These are phyloP conservation scores for Groenewaldozyma tartarivorans DNA, from an alignment of 805 yeast species.

Conservation along the genomic window DNA sequence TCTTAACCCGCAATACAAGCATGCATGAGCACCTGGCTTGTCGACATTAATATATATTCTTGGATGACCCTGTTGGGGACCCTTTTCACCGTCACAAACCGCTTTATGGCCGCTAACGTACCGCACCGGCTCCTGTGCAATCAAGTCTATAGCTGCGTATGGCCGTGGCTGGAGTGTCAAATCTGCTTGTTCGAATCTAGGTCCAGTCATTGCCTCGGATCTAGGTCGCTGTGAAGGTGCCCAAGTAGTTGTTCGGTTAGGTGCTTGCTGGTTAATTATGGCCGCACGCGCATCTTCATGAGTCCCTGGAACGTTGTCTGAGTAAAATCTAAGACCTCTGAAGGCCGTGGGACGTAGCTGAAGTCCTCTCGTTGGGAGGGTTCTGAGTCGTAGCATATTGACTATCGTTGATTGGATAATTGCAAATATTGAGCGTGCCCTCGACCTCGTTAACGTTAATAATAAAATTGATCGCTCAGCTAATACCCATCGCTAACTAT, in stretches of 20 bases:
- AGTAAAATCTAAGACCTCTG: too few species aligned
- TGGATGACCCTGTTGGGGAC: slow-evolving; percentile 71
- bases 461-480: too few species aligned
- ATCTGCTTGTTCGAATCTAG: slow-evolving; percentile 66
- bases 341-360: too few species aligned
- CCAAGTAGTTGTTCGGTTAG: slow-evolving; percentile 67
- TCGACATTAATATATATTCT: slow-evolving; percentile 74
- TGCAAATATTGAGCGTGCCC: too few species aligned
- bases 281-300: neutral
- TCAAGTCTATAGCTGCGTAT: slow-evolving; percentile 75
- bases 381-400: neutral
- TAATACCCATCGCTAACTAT: too few species aligned
- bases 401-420: neutral
- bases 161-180: slow-evolving; percentile 65
- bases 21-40: slow-evolving; percentile 58
- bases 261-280: slow-evolving; percentile 44
- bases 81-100: slow-evolving; percentile 65
- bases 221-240: slow-evolving; percentile 57
- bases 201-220: slow-evolving; percentile 44
- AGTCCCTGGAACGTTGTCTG: too few species aligned
- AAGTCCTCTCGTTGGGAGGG: neutral
- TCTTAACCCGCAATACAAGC: slow-evolving; percentile 74
- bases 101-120: slow-evolving; percentile 57
- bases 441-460: too few species aligned
- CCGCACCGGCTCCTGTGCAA: slow-evolving; percentile 62